These are phyloP conservation scores for Parastagonospora nodorum DNA, from an alignment of 2,329 filamentous ascomycete species.

Conservation along the genomic window DNA sequence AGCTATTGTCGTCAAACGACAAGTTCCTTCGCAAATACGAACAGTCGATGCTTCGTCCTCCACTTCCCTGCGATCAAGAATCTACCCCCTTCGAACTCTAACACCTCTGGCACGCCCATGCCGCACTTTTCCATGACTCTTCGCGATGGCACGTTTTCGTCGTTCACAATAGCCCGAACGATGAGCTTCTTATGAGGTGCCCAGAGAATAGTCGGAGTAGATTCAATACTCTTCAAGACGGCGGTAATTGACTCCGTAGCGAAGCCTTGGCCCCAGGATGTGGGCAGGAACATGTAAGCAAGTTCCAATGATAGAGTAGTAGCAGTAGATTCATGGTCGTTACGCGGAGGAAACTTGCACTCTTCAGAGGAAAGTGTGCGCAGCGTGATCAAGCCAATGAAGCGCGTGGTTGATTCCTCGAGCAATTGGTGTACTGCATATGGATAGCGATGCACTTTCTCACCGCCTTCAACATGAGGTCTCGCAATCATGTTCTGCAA, in stretches of 20 bases:
- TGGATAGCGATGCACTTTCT: constrained; percentile 18
- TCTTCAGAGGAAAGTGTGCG: constrained; percentile 3
- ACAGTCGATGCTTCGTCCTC: constrained; percentile 16
- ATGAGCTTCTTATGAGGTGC: constrained; percentile 25
- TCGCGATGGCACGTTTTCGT: constrained; percentile 23
- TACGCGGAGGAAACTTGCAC: constrained; percentile 10
- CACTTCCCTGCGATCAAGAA: constrained; percentile 24
- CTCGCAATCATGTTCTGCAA: constrained; percentile 1
- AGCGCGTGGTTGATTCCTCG: not conserved
- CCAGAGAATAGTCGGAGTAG: constrained; percentile 20
- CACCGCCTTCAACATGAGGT: not conserved
- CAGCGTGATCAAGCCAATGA: constrained; percentile 26
- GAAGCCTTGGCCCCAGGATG: constrained; percentile 43
- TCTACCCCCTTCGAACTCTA: constrained; percentile 22
- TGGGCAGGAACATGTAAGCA: constrained; percentile 43
- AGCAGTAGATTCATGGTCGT: constrained; percentile 7
- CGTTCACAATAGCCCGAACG: constrained; percentile 30
- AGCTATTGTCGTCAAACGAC: constrained; percentile 2
- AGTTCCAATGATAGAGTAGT: constrained; percentile 31
- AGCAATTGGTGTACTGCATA: constrained; percentile 29
- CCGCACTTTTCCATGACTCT: constrained; percentile 30
- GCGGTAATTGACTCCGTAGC: constrained; percentile 46
- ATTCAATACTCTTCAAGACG: constrained; percentile 28
- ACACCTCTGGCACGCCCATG: constrained; percentile 1
- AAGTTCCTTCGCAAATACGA: constrained; percentile 20